phyloP scores from a whole-genome alignment of 192 early-diverging fungal genomes.

The Podila verticillata region DNA sequence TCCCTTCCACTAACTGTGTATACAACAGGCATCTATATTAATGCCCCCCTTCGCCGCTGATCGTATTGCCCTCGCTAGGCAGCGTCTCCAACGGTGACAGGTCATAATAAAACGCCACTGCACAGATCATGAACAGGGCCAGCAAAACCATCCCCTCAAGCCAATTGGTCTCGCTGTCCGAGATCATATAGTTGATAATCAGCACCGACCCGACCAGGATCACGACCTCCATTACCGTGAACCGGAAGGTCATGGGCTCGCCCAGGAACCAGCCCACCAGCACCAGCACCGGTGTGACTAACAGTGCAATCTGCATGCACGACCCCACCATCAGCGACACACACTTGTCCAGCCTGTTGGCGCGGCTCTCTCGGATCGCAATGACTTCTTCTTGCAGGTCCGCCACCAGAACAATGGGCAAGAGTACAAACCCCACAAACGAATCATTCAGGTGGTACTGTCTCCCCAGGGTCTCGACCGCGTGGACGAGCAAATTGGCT shows the following conservation, averaged over 20 bases:
- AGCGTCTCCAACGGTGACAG: neutral
- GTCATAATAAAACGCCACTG: constrained; percentile 69
- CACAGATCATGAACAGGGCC: constrained; percentile 76
- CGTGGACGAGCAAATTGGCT: constrained; percentile 83
- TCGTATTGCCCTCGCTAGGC: neutral
- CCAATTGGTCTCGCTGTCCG: constrained; percentile 92
- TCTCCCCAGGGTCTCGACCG: constrained; percentile 78
- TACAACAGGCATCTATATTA: neutral
- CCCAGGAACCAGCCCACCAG: constrained; percentile 87
- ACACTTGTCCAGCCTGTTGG: constrained; percentile 8
- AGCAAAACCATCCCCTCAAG: constrained; percentile 90
- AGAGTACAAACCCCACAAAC: constrained; percentile 93
- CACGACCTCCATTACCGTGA: constrained; percentile 81
- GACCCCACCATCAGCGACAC: constrained; percentile 19
- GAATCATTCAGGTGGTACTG: constrained; percentile 77
- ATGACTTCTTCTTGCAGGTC: constrained; percentile 47
- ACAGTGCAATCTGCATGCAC: constrained; percentile 82
- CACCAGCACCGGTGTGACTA: constrained; percentile 75
- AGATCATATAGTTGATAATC: constrained; percentile 80
- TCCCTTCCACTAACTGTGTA: too few species aligned
- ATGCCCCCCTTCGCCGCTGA: constrained; percentile 1
- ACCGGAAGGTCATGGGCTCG: constrained; percentile 84
- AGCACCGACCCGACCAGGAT: constrained; percentile 83
- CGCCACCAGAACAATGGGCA: constrained; percentile 81
- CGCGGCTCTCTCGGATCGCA: constrained; percentile 64